Evolutionary conservation across 345 rosid species (phyloP).

Genomic region (Gossypium bickii): DNA sequence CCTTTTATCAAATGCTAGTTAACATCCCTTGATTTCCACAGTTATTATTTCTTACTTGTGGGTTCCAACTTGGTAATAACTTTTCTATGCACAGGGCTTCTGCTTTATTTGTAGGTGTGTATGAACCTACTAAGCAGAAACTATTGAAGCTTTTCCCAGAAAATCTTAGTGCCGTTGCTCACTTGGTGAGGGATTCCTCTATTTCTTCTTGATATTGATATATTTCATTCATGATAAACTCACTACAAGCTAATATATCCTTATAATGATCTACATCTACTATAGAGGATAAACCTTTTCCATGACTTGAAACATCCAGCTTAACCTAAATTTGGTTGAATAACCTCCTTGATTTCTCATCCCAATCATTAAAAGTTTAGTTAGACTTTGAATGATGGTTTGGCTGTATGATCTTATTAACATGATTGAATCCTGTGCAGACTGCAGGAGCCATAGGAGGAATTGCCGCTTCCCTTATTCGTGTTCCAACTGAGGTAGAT

Average conservation of each 20-base stretch:
- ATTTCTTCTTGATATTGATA: background rate
- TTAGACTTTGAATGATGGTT: background rate
- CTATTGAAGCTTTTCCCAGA: conserved; percentile 71
- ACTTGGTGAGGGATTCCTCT: conserved; percentile 54
- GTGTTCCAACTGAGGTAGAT: conserved; percentile 91
- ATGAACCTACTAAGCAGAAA: conserved; percentile 92
- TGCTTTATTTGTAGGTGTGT: conserved; percentile 89
- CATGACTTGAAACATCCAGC: background rate
- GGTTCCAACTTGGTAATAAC: conserved; percentile 9
- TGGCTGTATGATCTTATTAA: conserved; percentile 8
- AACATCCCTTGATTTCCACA: no score
- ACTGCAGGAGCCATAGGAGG: conserved; percentile 97
- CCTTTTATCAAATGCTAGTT: no score
- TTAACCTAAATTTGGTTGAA: background rate
- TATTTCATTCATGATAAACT: conserved; percentile 4
- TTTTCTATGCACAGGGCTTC: conserved; percentile 63
- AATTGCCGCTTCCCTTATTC: conserved; percentile 83
- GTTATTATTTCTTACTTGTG: background rate
- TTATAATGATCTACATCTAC: background rate
- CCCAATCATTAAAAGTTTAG: conserved; percentile 6
- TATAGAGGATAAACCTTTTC: conserved; percentile 2
- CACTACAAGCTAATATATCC: background rate
- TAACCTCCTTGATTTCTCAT: background rate
- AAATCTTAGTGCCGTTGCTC: conserved; percentile 81
- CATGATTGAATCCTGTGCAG: conserved; percentile 34